Conservation (phyloP, 2,329 filamentous ascomycete species). For the Beauveria australis region DNA sequence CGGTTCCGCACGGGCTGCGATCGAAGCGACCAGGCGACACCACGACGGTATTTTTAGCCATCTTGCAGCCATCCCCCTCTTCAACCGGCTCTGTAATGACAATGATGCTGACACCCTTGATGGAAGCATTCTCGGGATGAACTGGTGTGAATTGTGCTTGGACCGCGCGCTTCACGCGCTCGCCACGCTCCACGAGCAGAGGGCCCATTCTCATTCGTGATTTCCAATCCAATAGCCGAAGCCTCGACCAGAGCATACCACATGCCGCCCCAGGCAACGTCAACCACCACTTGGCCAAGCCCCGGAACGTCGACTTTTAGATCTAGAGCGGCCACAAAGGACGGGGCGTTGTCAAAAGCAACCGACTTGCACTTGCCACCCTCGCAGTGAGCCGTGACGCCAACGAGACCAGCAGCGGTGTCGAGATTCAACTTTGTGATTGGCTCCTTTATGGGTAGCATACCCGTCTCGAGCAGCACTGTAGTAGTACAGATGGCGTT, state of each 20-base stretch:
- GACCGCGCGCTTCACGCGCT: constrained; percentile 33
- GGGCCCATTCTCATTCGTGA: constrained; percentile 25
- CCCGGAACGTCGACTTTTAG: constrained; percentile 31
- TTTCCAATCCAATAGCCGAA: constrained; percentile 24
- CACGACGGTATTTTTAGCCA: constrained; percentile 31
- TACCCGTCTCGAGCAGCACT: constrained; percentile 38
- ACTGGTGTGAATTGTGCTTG: constrained; percentile 26
- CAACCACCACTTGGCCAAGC: constrained; percentile 29
- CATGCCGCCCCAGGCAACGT: constrained; percentile 40
- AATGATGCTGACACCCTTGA: constrained; percentile 32
- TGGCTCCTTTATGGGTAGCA: constrained; percentile 37
- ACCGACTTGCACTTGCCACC: constrained; percentile 35
- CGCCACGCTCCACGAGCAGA: constrained; percentile 32
- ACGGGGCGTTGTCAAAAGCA: constrained; percentile 36
- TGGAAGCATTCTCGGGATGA: constrained; percentile 34
- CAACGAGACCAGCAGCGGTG: constrained; percentile 35
- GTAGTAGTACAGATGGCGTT: constrained; percentile 37
- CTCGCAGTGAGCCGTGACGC: constrained; percentile 31
- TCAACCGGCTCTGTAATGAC: constrained; percentile 29
- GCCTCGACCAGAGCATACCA: constrained; percentile 35
- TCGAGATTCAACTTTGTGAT: constrained; percentile 32
- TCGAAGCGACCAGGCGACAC: constrained; percentile 38
- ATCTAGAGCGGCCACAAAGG: constrained; percentile 34
- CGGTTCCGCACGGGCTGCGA: constrained; percentile 37
- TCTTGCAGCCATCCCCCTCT: constrained; percentile 18